Conservation (phyloP, 441 rosid genomes). For the Gossypium lobatum region DNA sequence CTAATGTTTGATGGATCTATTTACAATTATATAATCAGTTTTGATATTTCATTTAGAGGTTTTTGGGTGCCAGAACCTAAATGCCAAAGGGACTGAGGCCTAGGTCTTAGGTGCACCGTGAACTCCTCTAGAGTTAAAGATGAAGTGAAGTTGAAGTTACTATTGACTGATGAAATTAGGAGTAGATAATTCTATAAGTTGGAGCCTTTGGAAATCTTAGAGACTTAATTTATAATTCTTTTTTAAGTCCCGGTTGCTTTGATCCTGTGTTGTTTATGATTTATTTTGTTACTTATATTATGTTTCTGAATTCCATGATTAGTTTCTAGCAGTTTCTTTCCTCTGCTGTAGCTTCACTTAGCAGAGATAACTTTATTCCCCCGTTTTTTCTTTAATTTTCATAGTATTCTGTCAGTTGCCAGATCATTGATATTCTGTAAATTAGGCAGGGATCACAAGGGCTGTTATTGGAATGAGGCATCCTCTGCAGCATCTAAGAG, state of each 20-base stretch:
- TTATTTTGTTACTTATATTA: neutral
- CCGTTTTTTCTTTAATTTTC: neutral
- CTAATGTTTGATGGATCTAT: neutral
- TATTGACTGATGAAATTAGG: neutral
- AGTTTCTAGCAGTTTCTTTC: neutral
- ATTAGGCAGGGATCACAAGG: slow-evolving; percentile 81
- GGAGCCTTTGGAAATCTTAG: neutral
- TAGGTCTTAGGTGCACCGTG: neutral
- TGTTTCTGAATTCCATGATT: neutral
- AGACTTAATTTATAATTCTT: neutral
- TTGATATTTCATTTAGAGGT: neutral
- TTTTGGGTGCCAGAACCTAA: neutral
- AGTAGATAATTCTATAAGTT: neutral
- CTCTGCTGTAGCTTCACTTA: neutral
- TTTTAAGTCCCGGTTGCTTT: neutral
- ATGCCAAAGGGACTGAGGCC: neutral
- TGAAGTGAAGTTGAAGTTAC: neutral
- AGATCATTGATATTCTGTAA: slow-evolving; percentile 34
- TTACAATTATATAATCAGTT: neutral
- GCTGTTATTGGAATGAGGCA: slow-evolving; percentile 85
- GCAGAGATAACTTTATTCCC: neutral
- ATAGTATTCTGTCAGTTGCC: neutral
- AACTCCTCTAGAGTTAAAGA: neutral
- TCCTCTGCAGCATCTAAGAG: slow-evolving; percentile 82
- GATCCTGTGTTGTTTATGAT: neutral